A percentile compares a stretch with the other conserved stretches of the same genome.
These are phyloP conservation scores for Tuber borchii DNA, from an alignment of 495 filamentous ascomycete species.

Conservation along the genomic window DNA sequence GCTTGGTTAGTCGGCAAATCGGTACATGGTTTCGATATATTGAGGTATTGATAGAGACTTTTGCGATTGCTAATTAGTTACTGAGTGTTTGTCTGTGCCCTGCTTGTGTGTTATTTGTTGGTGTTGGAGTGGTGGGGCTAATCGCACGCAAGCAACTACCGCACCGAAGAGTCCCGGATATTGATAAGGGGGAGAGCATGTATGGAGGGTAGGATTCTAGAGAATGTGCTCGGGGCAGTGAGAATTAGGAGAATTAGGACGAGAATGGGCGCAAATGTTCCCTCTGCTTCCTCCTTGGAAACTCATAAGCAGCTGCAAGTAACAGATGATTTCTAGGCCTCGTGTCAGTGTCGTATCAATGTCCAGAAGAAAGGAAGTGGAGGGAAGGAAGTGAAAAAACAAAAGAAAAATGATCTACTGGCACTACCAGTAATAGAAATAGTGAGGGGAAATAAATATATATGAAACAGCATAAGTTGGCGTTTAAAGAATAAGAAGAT, in stretches of 20 bases:
- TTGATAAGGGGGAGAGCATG: background rate
- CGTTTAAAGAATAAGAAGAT: background rate
- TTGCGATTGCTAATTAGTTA: background rate
- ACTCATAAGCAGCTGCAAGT: background rate
- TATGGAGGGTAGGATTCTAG: background rate
- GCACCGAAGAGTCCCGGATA: background rate
- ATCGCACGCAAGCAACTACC: background rate
- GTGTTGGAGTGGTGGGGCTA: background rate
- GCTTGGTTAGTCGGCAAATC: background rate
- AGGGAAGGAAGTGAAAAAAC: background rate
- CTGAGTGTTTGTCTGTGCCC: background rate
- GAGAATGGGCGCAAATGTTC: background rate
- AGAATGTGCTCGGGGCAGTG: background rate
- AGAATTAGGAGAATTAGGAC: background rate
- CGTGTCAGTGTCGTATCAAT: background rate
- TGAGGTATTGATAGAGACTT: background rate
- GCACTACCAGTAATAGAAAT: background rate
- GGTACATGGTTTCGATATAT: background rate
- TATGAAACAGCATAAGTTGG: background rate
- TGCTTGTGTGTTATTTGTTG: background rate
- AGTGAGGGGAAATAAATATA: background rate
- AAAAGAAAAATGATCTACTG: background rate
- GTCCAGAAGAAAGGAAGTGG: background rate
- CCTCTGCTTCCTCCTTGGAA: background rate
- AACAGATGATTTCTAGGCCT: background rate